Evolutionary conservation across 2,329 filamentous ascomycete genomes (phyloP), one percentile per base, ranked within the genome.

Genomic region (Lomentospora prolificans): DNA sequence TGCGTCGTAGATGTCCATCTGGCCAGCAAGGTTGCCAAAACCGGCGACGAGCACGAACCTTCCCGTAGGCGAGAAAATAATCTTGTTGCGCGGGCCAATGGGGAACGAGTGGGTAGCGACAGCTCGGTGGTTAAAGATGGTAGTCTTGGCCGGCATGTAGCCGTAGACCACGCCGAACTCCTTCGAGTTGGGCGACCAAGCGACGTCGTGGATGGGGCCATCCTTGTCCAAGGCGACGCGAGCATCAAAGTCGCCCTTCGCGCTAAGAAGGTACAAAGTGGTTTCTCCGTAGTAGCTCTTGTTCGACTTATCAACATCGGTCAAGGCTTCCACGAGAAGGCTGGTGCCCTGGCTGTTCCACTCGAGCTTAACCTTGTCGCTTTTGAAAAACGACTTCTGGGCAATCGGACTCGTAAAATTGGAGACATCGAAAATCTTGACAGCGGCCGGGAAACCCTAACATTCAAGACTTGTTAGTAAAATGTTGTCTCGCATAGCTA

Each of bases 231-330:
- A 78, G 60, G 87, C 82, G 62, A 99, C 86, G 63, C 94, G 85
- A 57, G 92, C 94, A 71, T 99, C 94, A 65, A 97, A 95, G 51
- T 86, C 84, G 60, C 91, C 92, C 66, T 87, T 95, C 60, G 90
- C 87, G 70, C 89, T 96, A 60, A 99, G 81, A 63, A 99, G 81
- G 74, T 97, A 97, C 67, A 99, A 84, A 61, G 89, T 97, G 8
- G 94, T 97, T 76, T 99, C 94, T 67, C 94, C 94, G 64, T 99
- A 99, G 76, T 99, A 99, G 73, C 90, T 96, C 83, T 97, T 97
- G 72, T 95, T 95, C 57, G 90, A 90, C 75, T 94, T 95, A 74
- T 99, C 94, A 55, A 97, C 94, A 60, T 99, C 94, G 30, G 94
- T 99, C 76, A 97, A 91, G 56, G 94, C 92, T 65, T 99, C 82